Base-by-base conservation (phyloP, 306 rosid species). In the Dalbergia cochinchinensis region DNA sequence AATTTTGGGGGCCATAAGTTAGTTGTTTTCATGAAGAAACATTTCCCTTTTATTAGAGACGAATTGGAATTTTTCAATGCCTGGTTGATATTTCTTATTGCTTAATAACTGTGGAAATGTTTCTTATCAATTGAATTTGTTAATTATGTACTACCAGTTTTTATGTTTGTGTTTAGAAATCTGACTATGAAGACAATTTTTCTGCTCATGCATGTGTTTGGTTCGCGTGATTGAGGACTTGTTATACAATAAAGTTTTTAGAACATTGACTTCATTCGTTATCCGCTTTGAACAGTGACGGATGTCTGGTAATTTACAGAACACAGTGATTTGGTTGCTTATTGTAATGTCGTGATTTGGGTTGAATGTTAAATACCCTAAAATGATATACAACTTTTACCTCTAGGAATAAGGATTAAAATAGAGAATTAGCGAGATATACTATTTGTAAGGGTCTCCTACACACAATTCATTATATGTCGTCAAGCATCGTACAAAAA, bases 381-480 rank as follows among this genome's bases (percentile, higher is more conserved):
- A 47, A 47, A 42, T 42, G 47, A 42, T 8, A 42, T 42, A 42
- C 47, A 42, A 42, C 47, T 8, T 1, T 42, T 42, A 42, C 1
- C 47, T 5, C 47, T 6, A 16, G 6, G 18, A 13, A 12, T 12
- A 50, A 14, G 55, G 14, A 50, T 50, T 3, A 19, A 7, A 18
- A 18, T 2, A 57, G 10, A 55, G 62, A 57, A 59, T 22, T 20
- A 59, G 33, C 33, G 22, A 60, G 0, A 22, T 37, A 37, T 1
- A 58, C 20, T n/a, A 67, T n/a, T n/a, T 62, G 22, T 44, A 63
- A 55, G 62, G 44, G 61, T 39, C 45, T 51, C 54, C 11, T 57
- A 74, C 63, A 48, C 68, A 47, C 34, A n/a, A 61, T 41, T 42
- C 62, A 76, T 50, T 6, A 62, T 33, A 57, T 26, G 33, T 62